A percentile compares a stretch with the other conserved stretches of the same genome.
These are phyloP conservation scores for Trebouxia sp. DNA, from an alignment of 139 green algal genomes.

Conservation along the genomic window DNA sequence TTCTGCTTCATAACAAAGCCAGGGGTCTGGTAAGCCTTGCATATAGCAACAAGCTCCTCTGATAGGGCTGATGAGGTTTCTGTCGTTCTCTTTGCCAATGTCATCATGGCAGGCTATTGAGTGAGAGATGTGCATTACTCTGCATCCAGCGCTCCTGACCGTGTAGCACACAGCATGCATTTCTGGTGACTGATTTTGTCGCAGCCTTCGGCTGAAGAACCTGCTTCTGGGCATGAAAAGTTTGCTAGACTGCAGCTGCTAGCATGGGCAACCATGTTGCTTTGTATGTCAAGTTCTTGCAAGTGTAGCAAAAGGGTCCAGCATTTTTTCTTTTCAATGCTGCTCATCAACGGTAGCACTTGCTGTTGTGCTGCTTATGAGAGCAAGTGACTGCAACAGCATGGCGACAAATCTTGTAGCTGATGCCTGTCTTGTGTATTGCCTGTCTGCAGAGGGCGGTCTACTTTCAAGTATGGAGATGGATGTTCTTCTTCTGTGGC, in stretches of 20 bases:
- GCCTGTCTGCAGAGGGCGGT: conserved; percentile 6
- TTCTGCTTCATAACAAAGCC: background rate
- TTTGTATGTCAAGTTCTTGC: background rate
- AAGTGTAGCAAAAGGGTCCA: background rate
- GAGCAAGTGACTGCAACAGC: background rate
- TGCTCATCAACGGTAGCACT: background rate
- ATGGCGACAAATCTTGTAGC: background rate
- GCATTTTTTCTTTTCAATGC: background rate
- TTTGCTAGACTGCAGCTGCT: too few species aligned
- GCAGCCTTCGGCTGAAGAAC: too few species aligned
- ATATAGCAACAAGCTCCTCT: background rate
- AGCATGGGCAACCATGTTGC: too few species aligned
- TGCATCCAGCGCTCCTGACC: too few species aligned
- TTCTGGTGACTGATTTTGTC: too few species aligned
- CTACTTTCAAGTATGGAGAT: conserved; percentile 30
- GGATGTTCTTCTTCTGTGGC: conserved; percentile 31
- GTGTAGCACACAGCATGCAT: too few species aligned
- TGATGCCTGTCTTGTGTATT: background rate
- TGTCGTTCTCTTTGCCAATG: background rate
- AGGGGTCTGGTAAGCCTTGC: conserved; percentile 5
- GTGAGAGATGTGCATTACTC: too few species aligned
- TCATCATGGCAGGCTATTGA: too few species aligned
- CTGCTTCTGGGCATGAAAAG: too few species aligned
- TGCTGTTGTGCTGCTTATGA: background rate
- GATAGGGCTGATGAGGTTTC: background rate